A percentile compares a stretch with the other conserved stretches of the same genome.
Conservation (phyloP, 1,139 yeast species). For the Diutina scorzettiae region DNA sequence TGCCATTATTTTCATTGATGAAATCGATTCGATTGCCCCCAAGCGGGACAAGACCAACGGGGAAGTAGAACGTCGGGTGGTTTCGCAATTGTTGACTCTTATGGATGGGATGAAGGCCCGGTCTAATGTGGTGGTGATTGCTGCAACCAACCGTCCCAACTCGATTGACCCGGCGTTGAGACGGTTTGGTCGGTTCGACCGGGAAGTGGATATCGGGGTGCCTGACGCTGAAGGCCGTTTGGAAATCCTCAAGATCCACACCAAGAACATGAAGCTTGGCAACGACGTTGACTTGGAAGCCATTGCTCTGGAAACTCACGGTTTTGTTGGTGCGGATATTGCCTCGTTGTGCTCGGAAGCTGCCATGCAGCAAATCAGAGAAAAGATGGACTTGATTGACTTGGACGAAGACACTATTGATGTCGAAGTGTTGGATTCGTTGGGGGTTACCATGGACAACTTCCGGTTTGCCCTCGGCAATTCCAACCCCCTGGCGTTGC, state of each 20-base stretch:
- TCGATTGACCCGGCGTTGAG: slow-evolving; percentile 97
- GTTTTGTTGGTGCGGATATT: slow-evolving; percentile 88
- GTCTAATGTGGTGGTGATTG: slow-evolving; percentile 88
- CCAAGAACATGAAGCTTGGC: slow-evolving; percentile 94
- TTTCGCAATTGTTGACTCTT: slow-evolving; percentile 87
- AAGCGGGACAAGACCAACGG: slow-evolving; percentile 99
- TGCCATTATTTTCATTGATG: slow-evolving; percentile 93
- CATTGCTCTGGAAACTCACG: slow-evolving; percentile 72
- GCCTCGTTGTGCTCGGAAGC: slow-evolving; percentile 95
- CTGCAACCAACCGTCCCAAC: slow-evolving; percentile 89
- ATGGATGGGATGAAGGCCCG: slow-evolving; percentile 99
- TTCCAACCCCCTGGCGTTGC: slow-evolving; percentile 96
- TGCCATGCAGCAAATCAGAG: slow-evolving; percentile 90
- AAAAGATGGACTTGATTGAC: slow-evolving; percentile 97
- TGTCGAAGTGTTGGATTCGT: slow-evolving; percentile 90
- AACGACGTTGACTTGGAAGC: slow-evolving; percentile 94
- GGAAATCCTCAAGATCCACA: slow-evolving; percentile 75
- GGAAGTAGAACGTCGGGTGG: slow-evolving; percentile 95
- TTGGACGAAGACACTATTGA: slow-evolving; percentile 96
- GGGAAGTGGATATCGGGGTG: slow-evolving; percentile 98
- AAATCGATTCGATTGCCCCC: slow-evolving; percentile 97
- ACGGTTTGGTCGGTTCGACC: slow-evolving; percentile 97
- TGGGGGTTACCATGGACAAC: slow-evolving; percentile 98
- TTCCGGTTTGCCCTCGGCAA: slow-evolving; percentile 95
- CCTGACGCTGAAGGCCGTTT: slow-evolving; percentile 98